Evolutionary conservation across 2,329 filamentous ascomycete genomes (phyloP).

Genomic region (Sarocladiaceae sp.): DNA sequence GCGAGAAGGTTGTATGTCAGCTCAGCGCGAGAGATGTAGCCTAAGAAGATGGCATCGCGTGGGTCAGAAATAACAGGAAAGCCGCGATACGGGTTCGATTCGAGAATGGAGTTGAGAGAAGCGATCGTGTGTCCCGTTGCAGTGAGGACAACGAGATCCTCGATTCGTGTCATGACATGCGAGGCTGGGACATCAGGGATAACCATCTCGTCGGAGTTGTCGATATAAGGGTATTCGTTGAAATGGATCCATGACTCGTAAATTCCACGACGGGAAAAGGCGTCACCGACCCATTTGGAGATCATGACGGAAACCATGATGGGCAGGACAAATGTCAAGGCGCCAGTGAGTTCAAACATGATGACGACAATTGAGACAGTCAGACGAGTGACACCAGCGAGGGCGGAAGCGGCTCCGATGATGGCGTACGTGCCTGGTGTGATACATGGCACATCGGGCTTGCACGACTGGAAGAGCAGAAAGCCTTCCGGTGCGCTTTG

Average conservation of each 20-base stretch:
- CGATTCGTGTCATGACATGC: slow-evolving; percentile 87
- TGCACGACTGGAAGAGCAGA: slow-evolving; percentile 74
- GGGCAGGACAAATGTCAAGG: slow-evolving; percentile 90
- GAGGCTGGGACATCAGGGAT: slow-evolving; percentile 82
- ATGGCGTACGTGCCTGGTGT: slow-evolving; percentile 96
- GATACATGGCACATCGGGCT: slow-evolving; percentile 81
- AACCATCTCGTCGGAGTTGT: slow-evolving; percentile 77
- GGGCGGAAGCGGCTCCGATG: slow-evolving; percentile 89
- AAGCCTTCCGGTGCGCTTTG: slow-evolving; percentile 65
- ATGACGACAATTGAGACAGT: slow-evolving; percentile 98
- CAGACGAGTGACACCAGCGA: slow-evolving; percentile 91
- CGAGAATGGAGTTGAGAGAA: slow-evolving; percentile 66
- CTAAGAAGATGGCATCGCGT: slow-evolving; percentile 73
- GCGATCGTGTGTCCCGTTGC: slow-evolving; percentile 84
- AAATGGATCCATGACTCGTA: slow-evolving; percentile 98
- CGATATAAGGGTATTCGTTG: slow-evolving; percentile 92
- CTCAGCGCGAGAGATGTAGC: slow-evolving; percentile 92
- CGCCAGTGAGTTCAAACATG: slow-evolving; percentile 97
- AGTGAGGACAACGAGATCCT: slow-evolving; percentile 84
- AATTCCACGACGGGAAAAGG: slow-evolving; percentile 86
- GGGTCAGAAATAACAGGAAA: slow-evolving; percentile 85
- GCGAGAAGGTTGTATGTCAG: slow-evolving; percentile 71
- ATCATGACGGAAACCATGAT: slow-evolving; percentile 99
- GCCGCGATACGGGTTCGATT: slow-evolving; percentile 74
- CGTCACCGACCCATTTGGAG: slow-evolving; percentile 96